These are phyloP conservation scores for Helianthus tuberosus DNA, from an alignment of 129 eudicot genomes.

Conservation along the genomic window DNA sequence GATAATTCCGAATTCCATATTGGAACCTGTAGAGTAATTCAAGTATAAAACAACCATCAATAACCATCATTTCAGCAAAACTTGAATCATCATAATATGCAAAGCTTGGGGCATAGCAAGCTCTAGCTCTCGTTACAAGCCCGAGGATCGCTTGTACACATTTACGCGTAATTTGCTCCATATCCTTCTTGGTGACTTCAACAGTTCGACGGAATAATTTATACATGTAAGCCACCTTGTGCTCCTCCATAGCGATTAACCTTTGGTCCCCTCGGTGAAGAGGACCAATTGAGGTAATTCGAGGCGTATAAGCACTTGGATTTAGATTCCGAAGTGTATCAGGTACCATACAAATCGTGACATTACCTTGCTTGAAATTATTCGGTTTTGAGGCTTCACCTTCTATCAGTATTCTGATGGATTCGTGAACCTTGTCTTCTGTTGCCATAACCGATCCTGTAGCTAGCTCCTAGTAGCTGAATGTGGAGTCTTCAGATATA, in stretches of 20 bases:
- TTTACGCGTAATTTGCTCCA: not conserved
- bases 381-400: not conserved
- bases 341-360: slow-evolving; percentile 20
- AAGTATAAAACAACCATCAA: slow-evolving; percentile 37
- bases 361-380: slow-evolving; percentile 2
- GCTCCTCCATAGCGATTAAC: slow-evolving; percentile 18
- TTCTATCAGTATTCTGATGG: not conserved
- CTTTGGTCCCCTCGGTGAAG: slow-evolving; percentile 19
- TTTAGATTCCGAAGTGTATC: slow-evolving; percentile 17
- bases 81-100: not conserved
- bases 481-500: too few species aligned
- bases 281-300: slow-evolving; percentile 24
- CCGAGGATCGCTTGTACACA: slow-evolving; percentile 10
- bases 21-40: slow-evolving; percentile 14
- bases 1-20: too few species aligned
- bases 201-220: slow-evolving; percentile 12
- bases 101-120: slow-evolving; percentile 27
- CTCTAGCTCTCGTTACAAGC: not conserved
- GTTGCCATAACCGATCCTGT: not conserved
- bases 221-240: slow-evolving; percentile 28
- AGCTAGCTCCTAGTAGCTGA: too few species aligned
- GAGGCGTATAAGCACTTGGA: slow-evolving; percentile 26
- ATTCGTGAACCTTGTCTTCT: slow-evolving; percentile 1
- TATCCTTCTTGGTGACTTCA: slow-evolving; percentile 14
- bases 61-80: slow-evolving; percentile 26